phyloP scores from a whole-genome alignment of 768 basidiomycete species.

The Boletus rubroflammeus region DNA sequence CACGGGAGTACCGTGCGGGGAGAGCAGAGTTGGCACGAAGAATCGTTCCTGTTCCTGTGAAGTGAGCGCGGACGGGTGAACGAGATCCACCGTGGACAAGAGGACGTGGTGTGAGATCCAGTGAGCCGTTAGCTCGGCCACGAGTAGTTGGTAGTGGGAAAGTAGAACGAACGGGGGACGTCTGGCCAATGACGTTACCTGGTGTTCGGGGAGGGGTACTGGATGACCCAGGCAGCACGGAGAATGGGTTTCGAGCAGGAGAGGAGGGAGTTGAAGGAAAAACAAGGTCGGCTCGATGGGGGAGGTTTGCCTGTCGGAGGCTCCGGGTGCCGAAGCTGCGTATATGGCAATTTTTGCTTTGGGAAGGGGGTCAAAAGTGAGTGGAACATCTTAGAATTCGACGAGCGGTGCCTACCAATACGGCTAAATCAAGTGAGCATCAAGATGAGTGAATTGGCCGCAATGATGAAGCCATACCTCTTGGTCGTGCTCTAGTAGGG shows the following conservation, averaged over 20 bases:
- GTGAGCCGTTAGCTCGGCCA: constrained; percentile 19
- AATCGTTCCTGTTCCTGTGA: constrained; percentile 31
- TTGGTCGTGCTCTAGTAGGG: constrained; percentile 79
- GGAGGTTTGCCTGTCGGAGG: constrained; percentile 68
- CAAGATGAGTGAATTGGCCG: not conserved
- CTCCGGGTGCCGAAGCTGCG: constrained; percentile 77
- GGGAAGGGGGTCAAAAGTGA: not conserved
- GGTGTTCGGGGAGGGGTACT: constrained; percentile 9
- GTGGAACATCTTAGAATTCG: not conserved
- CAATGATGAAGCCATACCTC: constrained; percentile 45
- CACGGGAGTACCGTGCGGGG: constrained; percentile 35
- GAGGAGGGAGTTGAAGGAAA: constrained; percentile 32
- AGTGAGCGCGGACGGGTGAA: constrained; percentile 27
- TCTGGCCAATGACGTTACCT: constrained; percentile 22
- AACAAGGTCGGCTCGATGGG: constrained; percentile 41
- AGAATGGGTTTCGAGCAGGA: constrained; percentile 26
- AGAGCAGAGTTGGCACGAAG: constrained; percentile 41
- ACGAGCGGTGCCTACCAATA: constrained; percentile 36
- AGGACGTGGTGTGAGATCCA: constrained; percentile 24
- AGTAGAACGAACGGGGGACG: constrained; percentile 30
- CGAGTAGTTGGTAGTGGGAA: constrained; percentile 33
- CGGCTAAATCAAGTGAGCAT: constrained; percentile 29
- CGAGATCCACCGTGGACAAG: constrained; percentile 17
- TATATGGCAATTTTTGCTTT: constrained; percentile 78
- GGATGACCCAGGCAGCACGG: constrained; percentile 8